These are phyloP conservation scores for Aspergillus heteromorphus DNA, from an alignment of 495 filamentous ascomycete species.

Conservation along the genomic window DNA sequence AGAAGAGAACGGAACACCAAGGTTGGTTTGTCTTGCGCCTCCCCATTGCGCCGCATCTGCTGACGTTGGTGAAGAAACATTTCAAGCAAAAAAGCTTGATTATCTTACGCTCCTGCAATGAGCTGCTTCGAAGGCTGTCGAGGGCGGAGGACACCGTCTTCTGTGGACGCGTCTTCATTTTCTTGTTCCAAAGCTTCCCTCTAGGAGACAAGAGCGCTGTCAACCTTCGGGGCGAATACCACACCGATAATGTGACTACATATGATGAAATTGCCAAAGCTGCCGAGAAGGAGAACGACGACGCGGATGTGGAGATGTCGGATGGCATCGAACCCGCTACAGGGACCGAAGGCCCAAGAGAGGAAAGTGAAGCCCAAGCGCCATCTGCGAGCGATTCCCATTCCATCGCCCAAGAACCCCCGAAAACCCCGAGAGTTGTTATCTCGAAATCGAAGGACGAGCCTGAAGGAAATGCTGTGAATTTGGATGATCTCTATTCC, in stretches of 20 bases:
- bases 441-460: constrained; percentile 45
- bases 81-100: constrained; percentile 80
- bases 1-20: constrained; percentile 79
- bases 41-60: neutral
- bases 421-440: constrained; percentile 45
- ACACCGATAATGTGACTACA: constrained; percentile 88
- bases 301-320: constrained; percentile 56
- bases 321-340: constrained; percentile 42
- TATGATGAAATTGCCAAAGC: constrained; percentile 56
- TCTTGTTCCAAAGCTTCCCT: constrained; percentile 94
- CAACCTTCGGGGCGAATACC: constrained; percentile 93
- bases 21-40: constrained; percentile 25
- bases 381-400: constrained; percentile 16
- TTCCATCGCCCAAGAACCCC: constrained; percentile 10
- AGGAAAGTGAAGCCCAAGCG: constrained; percentile 15
- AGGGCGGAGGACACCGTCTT: constrained; percentile 95
- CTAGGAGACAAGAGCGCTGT: constrained; percentile 95
- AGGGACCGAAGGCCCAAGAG: constrained; percentile 15
- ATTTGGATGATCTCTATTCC: constrained; percentile 74
- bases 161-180: constrained; percentile 94
- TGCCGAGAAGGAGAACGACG: constrained; percentile 24
- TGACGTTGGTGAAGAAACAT: constrained; percentile 51
- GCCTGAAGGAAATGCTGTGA: constrained; percentile 41
- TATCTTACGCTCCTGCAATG: constrained; percentile 89
- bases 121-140: constrained; percentile 83